These are phyloP conservation scores for Ceratobasidium sp. DNA, from an alignment of 1,284 basidiomycete genomes.

Conservation along the genomic window DNA sequence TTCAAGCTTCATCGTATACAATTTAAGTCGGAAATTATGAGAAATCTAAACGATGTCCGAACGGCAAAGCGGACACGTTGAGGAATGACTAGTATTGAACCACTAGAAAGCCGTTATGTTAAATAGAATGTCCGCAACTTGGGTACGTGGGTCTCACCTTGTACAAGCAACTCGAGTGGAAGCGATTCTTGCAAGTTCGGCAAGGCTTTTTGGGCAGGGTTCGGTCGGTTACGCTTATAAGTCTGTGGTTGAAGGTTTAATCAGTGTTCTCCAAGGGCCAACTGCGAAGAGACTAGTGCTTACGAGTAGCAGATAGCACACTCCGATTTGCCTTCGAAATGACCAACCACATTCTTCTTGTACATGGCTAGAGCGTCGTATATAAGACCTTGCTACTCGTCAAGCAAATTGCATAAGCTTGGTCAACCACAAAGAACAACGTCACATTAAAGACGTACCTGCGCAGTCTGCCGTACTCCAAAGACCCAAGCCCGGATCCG, in stretches of 20 bases:
- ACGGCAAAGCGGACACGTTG: constrained; percentile 92
- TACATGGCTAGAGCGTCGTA: constrained; percentile 93
- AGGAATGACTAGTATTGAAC: constrained; percentile 92
- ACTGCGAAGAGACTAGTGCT: constrained; percentile 54
- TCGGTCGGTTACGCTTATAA: constrained; percentile 93
- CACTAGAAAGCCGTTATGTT: constrained; percentile 66
- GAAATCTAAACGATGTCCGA: constrained; percentile 68
- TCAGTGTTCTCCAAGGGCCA: not conserved
- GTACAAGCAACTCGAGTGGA: constrained; percentile 93
- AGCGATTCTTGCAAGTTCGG: constrained; percentile 94
- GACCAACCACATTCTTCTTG: constrained; percentile 92
- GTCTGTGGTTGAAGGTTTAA: constrained; percentile 65
- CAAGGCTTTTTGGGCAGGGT: constrained; percentile 93
- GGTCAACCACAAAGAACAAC: not conserved
- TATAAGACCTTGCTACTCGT: constrained; percentile 85
- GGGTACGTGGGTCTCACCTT: constrained; percentile 68
- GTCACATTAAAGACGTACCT: constrained; percentile 67
- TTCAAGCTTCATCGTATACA: not conserved
- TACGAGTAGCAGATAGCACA: constrained; percentile 96
- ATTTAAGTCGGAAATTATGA: not conserved
- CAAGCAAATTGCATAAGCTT: not conserved
- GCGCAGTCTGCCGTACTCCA: constrained; percentile 90
- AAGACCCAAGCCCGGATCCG: constrained; percentile 96
- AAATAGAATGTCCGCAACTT: constrained; percentile 30
- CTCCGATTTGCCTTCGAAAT: constrained; percentile 94